Evolutionary conservation across 1,139 yeast genomes (phyloP).

Genomic region (Williopsis jadinii): DNA sequence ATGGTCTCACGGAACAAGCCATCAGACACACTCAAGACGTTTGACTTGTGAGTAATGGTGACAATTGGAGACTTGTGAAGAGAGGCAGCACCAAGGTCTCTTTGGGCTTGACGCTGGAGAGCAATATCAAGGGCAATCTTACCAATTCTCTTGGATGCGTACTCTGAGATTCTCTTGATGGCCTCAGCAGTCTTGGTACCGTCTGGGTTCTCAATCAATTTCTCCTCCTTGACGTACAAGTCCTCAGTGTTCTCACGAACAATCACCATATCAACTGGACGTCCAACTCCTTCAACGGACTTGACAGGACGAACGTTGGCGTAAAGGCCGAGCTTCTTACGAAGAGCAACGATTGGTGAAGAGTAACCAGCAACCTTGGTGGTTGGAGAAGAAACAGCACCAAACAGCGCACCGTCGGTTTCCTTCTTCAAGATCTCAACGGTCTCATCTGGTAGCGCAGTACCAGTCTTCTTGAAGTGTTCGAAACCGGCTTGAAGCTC

Average conservation of each 20-base stretch:
- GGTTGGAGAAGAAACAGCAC: constrained; percentile 95
- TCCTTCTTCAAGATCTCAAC: constrained; percentile 69
- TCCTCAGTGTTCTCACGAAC: constrained; percentile 99
- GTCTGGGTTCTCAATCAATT: constrained; percentile 57
- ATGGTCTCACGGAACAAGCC: constrained; percentile 95
- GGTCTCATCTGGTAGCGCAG: constrained; percentile 91
- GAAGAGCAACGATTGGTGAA: constrained; percentile 94
- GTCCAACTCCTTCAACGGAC: constrained; percentile 70
- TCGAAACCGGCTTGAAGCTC: constrained; percentile 93
- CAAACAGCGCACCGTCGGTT: constrained; percentile 96
- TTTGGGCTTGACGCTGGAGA: constrained; percentile 75
- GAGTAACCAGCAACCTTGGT: constrained; percentile 94
- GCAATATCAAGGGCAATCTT: constrained; percentile 91
- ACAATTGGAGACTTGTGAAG: constrained; percentile 56
- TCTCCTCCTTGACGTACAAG: constrained; percentile 90
- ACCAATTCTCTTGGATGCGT: constrained; percentile 81
- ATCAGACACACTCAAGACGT: constrained; percentile 86
- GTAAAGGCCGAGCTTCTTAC: constrained; percentile 89
- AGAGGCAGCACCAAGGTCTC: constrained; percentile 55
- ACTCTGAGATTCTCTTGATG: constrained; percentile 88
- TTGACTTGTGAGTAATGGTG: constrained; percentile 94
- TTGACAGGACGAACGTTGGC: constrained; percentile 98
- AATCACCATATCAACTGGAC: constrained; percentile 94
- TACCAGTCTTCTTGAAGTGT: constrained; percentile 85
- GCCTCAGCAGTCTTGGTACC: constrained; percentile 93